Base-by-base conservation (phyloP, 2,329 filamentous ascomycete species). In the Pyrenophora tritici-repentis region DNA sequence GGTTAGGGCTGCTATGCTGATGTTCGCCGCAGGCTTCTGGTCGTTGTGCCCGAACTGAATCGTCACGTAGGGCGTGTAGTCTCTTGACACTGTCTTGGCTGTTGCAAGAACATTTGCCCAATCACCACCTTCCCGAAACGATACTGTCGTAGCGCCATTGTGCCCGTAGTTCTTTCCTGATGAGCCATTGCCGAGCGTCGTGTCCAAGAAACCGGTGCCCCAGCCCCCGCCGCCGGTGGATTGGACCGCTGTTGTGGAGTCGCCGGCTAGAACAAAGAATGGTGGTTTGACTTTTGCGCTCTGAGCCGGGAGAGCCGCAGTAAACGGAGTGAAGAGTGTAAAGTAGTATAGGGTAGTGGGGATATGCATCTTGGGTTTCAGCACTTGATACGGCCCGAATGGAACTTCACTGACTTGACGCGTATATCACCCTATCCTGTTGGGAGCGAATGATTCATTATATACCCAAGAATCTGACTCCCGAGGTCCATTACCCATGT, bases 1-100 rank as follows among this genome's bases (percentile, higher is more conserved):
- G 20, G 79, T 75, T 61, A 79, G 84, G 44, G 78, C 58, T 0
- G 72, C 68, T 10, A 83, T 66, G 2, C 72, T 70, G 46, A 86
- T 66, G 7, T 64, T 64, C 68, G 55, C 76, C 71, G 17, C 73
- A 70, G 3, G 68, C 68, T n/a, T 76, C 59, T 82, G 83, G 61
- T 86, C 84, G 50, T 86, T 86, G 65, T 86, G 83, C 0, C 83
- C 83, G 50, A 86, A 86, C 72, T 73, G 74, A 13, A 85, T 83
- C 0, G 81, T 83, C 6, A 84, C 81, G 44, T 78, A 82, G 6
- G 77, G 73, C 4, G 72, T 58, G 52, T 76, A 77, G 4, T 64
- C 70, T 14, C 75, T 65, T 0, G 67, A 66, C 29, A 69, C 63
- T 3, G 42, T 32, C 20, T 60, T 58, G 0, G 82, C 73, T 0